Evolutionary conservation across 441 rosid genomes (phyloP), one percentile per base, ranked within the genome.

Genomic region (Brassica balearica): DNA sequence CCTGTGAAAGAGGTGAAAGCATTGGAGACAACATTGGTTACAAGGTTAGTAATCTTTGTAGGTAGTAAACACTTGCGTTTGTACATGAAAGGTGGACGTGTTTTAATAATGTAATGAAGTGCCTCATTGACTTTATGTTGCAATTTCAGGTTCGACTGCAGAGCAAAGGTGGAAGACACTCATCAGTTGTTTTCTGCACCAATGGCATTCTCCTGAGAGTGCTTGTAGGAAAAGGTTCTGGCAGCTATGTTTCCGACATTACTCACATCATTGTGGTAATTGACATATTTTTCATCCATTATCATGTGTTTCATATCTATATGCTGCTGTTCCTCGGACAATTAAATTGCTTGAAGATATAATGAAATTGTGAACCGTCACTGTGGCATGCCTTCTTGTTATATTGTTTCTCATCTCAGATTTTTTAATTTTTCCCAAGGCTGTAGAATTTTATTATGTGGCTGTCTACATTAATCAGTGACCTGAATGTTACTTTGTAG

Each of bases 261-360:
- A 91, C 99, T 77, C 96, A 95, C 87, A 91, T 95, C 82, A 89
- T 95, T 87, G 95, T 95, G 98, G 99, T 95, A 95, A 71, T 68
- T 74, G 46, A 53, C 43, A 32, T 36, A 17, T 68, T 23, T 19
- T 19, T 25, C 34, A 63, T 68, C 34, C 34, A 11, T 17, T 62
- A 27, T 51, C 53, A 6, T 63, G 59, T 56, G 70, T 64, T 51
- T 51, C 71, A 70, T 71, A 64, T 61, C 15, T 36, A 66, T 43
- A 25, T 62, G 27, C 3, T 5, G 36, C 17, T 11, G 8, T 36
- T 71, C 14, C 2, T 34, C 4, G 48, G 72, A 41, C 14, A 58
- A 55, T 29, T 22, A 71, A 25, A 6, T 9, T 69, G 25, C 51
- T 23, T 56, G 69, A 76, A 53, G 43, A 38, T 27, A 14, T 14